phyloP scores from a whole-genome alignment of 768 basidiomycete genomes.

The Mycena filopes region DNA sequence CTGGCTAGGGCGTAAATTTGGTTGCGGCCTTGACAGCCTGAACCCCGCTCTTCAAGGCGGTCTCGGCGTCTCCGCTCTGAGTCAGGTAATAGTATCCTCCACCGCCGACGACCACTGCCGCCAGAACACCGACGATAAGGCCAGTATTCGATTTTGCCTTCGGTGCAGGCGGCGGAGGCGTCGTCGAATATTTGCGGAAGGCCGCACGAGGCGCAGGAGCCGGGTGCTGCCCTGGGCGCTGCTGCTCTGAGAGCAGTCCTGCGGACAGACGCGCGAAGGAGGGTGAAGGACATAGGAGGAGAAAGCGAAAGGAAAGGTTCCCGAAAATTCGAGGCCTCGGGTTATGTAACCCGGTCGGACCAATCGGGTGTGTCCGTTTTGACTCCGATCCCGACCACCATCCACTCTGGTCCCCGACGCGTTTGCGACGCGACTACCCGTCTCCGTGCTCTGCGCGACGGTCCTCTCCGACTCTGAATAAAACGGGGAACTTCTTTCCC shows the following conservation, averaged over 20 bases:
- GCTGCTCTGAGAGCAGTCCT: constrained; percentile 51
- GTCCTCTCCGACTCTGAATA: background rate
- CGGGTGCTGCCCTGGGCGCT: constrained; percentile 37
- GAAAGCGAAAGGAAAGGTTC: constrained; percentile 8
- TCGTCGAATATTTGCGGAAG: constrained; percentile 71
- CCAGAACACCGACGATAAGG: constrained; percentile 71
- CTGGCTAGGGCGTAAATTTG: constrained; percentile 79
- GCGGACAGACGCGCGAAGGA: constrained; percentile 63
- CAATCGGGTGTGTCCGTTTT: background rate
- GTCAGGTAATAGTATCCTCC: constrained; percentile 72
- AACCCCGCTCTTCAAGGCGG: constrained; percentile 68
- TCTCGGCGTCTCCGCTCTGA: constrained; percentile 59
- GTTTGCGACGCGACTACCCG: background rate
- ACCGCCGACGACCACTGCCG: constrained; percentile 66
- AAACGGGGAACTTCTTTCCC: constrained; percentile 27
- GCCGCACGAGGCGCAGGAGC: constrained; percentile 47
- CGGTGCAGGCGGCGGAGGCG: constrained; percentile 54
- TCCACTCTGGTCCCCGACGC: background rate
- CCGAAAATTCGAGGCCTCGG: background rate
- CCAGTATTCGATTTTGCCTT: constrained; percentile 68
- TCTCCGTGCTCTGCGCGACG: background rate
- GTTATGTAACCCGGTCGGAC: background rate
- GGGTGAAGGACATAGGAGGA: constrained; percentile 45
- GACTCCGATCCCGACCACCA: background rate
- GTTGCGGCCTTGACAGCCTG: constrained; percentile 72